Evolutionary conservation across 768 basidiomycete species (phyloP), one percentile per base, ranked within the genome.

Genomic region (Leccinum rimulosum): DNA sequence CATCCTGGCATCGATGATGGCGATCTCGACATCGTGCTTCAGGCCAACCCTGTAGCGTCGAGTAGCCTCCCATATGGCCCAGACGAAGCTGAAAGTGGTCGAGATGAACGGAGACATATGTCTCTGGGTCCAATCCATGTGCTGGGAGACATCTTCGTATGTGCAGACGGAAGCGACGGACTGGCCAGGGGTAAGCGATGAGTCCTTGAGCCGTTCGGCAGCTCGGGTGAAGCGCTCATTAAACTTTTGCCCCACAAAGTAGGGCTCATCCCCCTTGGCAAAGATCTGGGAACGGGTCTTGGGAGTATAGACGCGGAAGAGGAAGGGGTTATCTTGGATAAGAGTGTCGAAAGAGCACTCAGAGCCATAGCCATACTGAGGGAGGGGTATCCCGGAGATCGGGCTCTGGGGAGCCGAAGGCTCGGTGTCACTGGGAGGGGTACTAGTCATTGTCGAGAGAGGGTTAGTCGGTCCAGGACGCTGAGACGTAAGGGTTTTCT

Each of bases 51-150:
- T 83, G 67, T 88, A 89, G n/a, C 90, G 83, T 57, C 87, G 78
- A 22, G 87, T 79, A 4, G 89, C 90, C 69, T 92, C 90, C 88
- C 88, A 92, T 38, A 91, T 79, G 8, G 88, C 84, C 90, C 90
- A 92, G 38, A 81, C 82, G 63, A 91, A 88, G 75, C 87, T 91
- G 70, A 91, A 91, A 6, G 89, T 90, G 2, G 88, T 81, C 3
- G 89, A 88, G 48, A 91, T 81, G 61, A 83, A 91, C 5, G 84
- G 79, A 0, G 90, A 92, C 19, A 82, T 78, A 5, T 83, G 76
- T 60, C 85, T 81, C n/a, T 85, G 88, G 22, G 86, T 87, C 87
- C 88, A 89, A 58, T 90, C 85, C 83, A 92, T 83, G 66, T 91
- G 86, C 61, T 75, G 79, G 54, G 78, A 82, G 50, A 87, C 85